A percentile compares a stretch with the other conserved stretches of the same genome.
Evolutionary conservation across 1,139 yeast species (phyloP).

Genomic region (Diutina neorugosa): DNA sequence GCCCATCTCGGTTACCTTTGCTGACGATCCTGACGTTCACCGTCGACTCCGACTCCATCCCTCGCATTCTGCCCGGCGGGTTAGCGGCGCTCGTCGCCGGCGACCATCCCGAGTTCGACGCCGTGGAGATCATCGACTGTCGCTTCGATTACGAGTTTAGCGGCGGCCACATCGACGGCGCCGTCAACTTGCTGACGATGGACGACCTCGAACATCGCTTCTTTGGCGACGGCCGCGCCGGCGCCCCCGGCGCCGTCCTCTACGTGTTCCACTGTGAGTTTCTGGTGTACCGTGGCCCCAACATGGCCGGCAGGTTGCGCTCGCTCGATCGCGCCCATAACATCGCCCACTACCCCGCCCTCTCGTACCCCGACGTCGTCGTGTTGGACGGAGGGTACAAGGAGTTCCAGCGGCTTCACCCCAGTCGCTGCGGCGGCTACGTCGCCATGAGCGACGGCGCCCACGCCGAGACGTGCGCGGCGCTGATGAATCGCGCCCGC

Average conservation of each 20-base stretch:
- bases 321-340: conserved; percentile 71
- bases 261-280: conserved; percentile 90
- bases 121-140: conserved; percentile 64
- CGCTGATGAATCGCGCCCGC: conserved; percentile 59
- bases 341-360: conserved; percentile 62
- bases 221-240: conserved; percentile 10
- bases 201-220: conserved; percentile 48
- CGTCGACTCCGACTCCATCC: conserved; percentile 51
- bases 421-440: conserved; percentile 68
- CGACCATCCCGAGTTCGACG: conserved; percentile 36
- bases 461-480: conserved; percentile 55
- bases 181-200: conserved; percentile 66
- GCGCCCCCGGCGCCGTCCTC: conserved; percentile 14
- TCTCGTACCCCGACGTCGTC: conserved; percentile 79
- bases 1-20: background rate
- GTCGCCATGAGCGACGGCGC: conserved; percentile 78
- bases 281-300: conserved; percentile 84
- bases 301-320: conserved; percentile 79
- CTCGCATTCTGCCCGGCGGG: conserved; percentile 47
- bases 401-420: conserved; percentile 38
- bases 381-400: conserved; percentile 89
- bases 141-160: conserved; percentile 83
- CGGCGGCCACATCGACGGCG: conserved; percentile 87
- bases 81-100: conserved; percentile 20
- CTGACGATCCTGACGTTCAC: background rate